Percentiles rank a stretch among this genome's conserved stretches.
Conservation (phyloP, 495 filamentous ascomycete genomes). For the Penicillium paxilli region DNA sequence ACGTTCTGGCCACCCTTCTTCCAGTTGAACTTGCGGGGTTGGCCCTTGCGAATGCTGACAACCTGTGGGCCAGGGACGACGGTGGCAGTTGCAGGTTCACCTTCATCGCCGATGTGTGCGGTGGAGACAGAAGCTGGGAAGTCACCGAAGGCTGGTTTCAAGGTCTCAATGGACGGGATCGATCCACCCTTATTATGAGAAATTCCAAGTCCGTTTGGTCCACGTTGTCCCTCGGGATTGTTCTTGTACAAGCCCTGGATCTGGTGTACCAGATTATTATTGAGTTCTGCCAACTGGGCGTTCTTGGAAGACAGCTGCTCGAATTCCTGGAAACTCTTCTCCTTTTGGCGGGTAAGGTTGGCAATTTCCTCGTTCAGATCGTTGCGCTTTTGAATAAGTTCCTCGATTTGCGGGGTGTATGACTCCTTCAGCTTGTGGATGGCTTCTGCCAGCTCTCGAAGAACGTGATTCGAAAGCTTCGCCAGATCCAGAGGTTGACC, state of each 20-base stretch:
- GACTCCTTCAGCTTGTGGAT: conserved; percentile 83
- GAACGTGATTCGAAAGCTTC: conserved; percentile 78
- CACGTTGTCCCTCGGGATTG: conserved; percentile 59
- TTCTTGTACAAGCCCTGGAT: conserved; percentile 92
- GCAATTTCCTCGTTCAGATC: conserved; percentile 79
- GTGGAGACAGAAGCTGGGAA: conserved; percentile 52
- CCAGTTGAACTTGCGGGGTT: conserved; percentile 96
- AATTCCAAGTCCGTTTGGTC: conserved; percentile 80
- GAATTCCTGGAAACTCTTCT: conserved; percentile 91
- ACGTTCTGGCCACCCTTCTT: conserved; percentile 93
- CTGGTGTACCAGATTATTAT: conserved; percentile 90
- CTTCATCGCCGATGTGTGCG: conserved; percentile 63
- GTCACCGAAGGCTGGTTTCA: conserved; percentile 50
- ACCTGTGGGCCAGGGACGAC: conserved; percentile 81
- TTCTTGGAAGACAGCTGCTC: conserved; percentile 94
- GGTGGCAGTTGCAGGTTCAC: conserved; percentile 65
- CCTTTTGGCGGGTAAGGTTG: conserved; percentile 75
- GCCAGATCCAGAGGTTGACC: conserved; percentile 69
- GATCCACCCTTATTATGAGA: conserved; percentile 72
- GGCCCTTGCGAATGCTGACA: conserved; percentile 87
- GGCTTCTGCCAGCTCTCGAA: conserved; percentile 85
- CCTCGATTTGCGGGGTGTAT: conserved; percentile 76
- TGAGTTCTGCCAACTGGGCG: conserved; percentile 86
- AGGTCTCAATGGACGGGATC: conserved; percentile 60
- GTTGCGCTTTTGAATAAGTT: conserved; percentile 78